Percentiles rank a stretch among this genome's conserved stretches.
Conservation (phyloP, 371 early-diverging fungal species). For the Haplosporangium sp. region DNA sequence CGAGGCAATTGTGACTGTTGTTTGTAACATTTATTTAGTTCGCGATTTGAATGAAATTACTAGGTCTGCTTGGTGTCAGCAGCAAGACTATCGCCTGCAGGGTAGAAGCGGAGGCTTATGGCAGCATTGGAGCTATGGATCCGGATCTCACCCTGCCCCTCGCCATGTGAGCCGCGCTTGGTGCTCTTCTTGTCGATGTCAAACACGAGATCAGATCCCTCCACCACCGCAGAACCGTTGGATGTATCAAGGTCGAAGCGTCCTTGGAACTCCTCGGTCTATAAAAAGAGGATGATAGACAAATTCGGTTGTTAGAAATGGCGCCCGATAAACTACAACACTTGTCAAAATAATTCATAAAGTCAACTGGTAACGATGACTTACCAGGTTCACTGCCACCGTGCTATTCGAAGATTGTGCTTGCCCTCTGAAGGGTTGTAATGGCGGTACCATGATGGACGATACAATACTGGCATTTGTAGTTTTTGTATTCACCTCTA, state of each 20-base stretch:
- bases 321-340: too few relatives aligned
- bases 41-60: neutral
- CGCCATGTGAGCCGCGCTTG: slow-evolving; percentile 32
- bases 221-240: slow-evolving; percentile 28
- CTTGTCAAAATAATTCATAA: too few relatives aligned
- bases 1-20: neutral
- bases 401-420: slow-evolving; percentile 28
- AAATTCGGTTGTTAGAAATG: too few relatives aligned
- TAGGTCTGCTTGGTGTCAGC: slow-evolving; percentile 9
- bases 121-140: slow-evolving; percentile 17
- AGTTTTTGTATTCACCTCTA: slow-evolving; percentile 41
- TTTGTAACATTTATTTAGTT: neutral
- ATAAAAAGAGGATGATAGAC: neutral
- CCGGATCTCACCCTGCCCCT: slow-evolving; percentile 21
- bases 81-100: slow-evolving; percentile 28
- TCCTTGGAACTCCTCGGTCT: slow-evolving; percentile 45
- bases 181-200: slow-evolving; percentile 26
- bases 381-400: slow-evolving; percentile 40
- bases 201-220: slow-evolving; percentile 27
- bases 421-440: slow-evolving; percentile 26
- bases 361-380: neutral
- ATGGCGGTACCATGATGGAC: slow-evolving; percentile 43
- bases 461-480: slow-evolving; percentile 30
- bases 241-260: slow-evolving; percentile 32
- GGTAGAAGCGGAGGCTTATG: slow-evolving; percentile 39